These are phyloP conservation scores for Rutstroemia sydowiana DNA, from an alignment of 2,329 filamentous ascomycete genomes.

Conservation along the genomic window DNA sequence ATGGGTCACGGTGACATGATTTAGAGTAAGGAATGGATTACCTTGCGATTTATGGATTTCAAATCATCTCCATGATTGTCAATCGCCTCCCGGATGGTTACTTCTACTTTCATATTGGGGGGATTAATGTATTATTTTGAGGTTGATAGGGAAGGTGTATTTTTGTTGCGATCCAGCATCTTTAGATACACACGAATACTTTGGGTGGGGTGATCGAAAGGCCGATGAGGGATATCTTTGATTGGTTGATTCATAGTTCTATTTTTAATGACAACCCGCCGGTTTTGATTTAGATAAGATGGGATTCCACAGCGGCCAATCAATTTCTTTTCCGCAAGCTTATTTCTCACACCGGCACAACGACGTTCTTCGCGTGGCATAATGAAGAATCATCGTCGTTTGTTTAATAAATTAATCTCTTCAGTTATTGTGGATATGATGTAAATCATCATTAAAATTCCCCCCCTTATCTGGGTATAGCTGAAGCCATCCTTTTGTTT, in stretches of 20 bases:
- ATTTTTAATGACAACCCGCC: too few relatives aligned
- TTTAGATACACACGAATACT: too few relatives aligned
- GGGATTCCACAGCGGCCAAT: not conserved
- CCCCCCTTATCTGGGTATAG: not conserved
- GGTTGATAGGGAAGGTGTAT: too few relatives aligned
- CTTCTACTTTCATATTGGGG: not conserved
- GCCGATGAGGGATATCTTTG: not conserved
- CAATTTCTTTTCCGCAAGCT: not conserved
- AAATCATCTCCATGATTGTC: constrained; percentile 4
- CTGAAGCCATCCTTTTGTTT: not conserved
- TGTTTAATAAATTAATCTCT: not conserved
- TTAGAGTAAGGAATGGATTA: not conserved
- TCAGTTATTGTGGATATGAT: not conserved
- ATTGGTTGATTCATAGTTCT: constrained; percentile 1
- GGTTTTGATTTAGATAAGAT: too few relatives aligned
- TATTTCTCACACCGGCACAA: not conserved
- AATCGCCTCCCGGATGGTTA: constrained; percentile 3
- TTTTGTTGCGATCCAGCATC: too few relatives aligned
- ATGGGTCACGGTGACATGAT: not conserved
- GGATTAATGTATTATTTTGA: not conserved
- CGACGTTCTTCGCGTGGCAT: not conserved
- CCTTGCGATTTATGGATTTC: constrained; percentile 10
- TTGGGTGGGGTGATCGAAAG: too few relatives aligned
- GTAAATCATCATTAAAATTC: not conserved
- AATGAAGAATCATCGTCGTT: too few relatives aligned